Evolutionary conservation across 2,329 filamentous ascomycete species (phyloP).

Genomic region (Acrocalymma vagum): DNA sequence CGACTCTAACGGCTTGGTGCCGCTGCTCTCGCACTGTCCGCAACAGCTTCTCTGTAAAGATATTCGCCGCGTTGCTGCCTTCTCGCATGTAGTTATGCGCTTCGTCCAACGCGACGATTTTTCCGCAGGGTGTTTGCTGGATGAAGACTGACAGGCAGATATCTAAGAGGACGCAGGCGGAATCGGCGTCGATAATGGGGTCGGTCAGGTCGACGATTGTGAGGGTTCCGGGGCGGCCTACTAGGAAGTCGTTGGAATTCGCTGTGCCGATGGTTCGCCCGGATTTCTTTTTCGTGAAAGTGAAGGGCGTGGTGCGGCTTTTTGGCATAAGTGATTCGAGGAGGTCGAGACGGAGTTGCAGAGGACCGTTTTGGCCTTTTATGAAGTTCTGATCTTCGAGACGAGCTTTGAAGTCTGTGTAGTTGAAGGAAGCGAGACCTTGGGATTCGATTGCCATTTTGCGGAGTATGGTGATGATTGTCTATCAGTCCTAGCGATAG

Average conservation of each 20-base stretch:
- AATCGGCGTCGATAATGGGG: constrained; percentile 72
- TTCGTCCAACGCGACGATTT: constrained; percentile 75
- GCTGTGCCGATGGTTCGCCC: too few relatives aligned
- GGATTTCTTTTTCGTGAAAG: too few relatives aligned
- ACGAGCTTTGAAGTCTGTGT: constrained; percentile 9
- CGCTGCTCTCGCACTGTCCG: constrained; percentile 73
- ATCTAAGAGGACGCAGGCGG: constrained; percentile 75
- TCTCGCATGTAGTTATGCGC: constrained; percentile 77
- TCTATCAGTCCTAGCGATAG: constrained; percentile 6
- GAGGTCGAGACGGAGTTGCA: constrained; percentile 19
- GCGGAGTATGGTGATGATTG: constrained; percentile 17
- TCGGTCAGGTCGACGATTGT: constrained; percentile 77
- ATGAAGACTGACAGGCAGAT: constrained; percentile 74
- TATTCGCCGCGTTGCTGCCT: constrained; percentile 53
- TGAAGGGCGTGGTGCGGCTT: too few relatives aligned
- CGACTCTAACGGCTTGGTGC: constrained; percentile 69
- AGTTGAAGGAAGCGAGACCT: constrained; percentile 14
- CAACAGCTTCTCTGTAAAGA: constrained; percentile 68
- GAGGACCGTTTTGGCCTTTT: constrained; percentile 11
- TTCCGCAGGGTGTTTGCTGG: constrained; percentile 42
- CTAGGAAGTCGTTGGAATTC: constrained; percentile 8
- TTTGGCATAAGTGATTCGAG: constrained; percentile 18
- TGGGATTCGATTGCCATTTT: constrained; percentile 15
- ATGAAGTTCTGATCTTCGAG: constrained; percentile 8
- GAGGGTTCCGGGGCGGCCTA: constrained; percentile 56